Conservation (phyloP, 2,329 filamentous ascomycete species). For the Tricladium varicosporioides region DNA sequence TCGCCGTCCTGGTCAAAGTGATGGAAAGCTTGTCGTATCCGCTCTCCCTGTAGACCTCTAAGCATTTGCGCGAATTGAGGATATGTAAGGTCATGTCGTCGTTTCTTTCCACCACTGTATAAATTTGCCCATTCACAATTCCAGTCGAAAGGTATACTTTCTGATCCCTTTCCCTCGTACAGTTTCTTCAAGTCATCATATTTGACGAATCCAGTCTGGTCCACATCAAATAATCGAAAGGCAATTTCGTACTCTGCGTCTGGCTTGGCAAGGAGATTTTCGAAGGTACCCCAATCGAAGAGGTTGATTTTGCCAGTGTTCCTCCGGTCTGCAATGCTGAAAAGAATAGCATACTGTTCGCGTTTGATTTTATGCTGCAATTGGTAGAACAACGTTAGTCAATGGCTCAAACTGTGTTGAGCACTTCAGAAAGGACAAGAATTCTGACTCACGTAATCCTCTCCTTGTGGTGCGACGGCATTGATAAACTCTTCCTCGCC, state of each 20-base stretch:
- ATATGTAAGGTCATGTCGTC: conserved; percentile 89
- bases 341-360: conserved; percentile 92
- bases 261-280: conserved; percentile 88
- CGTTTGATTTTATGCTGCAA: conserved; percentile 93
- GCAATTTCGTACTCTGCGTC: conserved; percentile 99
- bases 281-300: conserved; percentile 87
- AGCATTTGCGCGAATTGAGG: conserved; percentile 98
- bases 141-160: conserved; percentile 93
- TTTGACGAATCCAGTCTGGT: conserved; percentile 80
- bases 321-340: conserved; percentile 82
- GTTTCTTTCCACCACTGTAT: conserved; percentile 85
- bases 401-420: conserved; percentile 20
- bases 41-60: conserved; percentile 90
- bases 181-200: conserved; percentile 83
- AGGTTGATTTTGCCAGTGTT: conserved; percentile 71
- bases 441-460: conserved; percentile 78
- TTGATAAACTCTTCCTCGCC: conserved; percentile 84
- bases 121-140: conserved; percentile 94
- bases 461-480: conserved; percentile 79
- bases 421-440: conserved; percentile 1
- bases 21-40: conserved; percentile 93
- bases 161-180: conserved; percentile 86
- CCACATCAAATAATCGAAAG: conserved; percentile 91
- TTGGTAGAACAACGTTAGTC: conserved; percentile 23
- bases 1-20: conserved; percentile 87